Evolutionary conservation across 208 protist genomes (phyloP).

Genomic region (Herpetomonas samuelpessoai): DNA sequence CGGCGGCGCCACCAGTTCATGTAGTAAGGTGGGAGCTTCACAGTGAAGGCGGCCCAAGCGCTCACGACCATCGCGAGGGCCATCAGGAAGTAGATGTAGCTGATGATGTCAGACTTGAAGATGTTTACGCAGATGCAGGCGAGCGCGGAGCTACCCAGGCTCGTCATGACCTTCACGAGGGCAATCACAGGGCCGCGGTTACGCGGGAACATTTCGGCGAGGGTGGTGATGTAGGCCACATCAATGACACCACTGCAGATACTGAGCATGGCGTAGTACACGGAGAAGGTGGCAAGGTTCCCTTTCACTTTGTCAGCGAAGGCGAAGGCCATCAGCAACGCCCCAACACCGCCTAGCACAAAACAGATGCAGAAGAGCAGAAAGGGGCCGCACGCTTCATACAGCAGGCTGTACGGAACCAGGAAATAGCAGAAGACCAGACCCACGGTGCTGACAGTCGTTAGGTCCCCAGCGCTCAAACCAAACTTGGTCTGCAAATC

Average conservation of each 20-base stretch:
- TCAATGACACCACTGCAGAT: conserved; percentile 53
- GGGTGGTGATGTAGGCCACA: conserved; percentile 45
- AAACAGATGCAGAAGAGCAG: conserved; percentile 33
- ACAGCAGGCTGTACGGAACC: conserved; percentile 59
- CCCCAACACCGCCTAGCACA: conserved; percentile 34
- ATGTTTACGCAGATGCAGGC: conserved; percentile 50
- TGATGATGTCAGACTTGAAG: conserved; percentile 44
- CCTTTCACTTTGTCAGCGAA: conserved; percentile 44
- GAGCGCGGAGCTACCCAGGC: conserved; percentile 64
- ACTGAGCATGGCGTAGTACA: conserved; percentile 70
- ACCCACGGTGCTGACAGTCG: conserved; percentile 67
- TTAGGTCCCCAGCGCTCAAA: conserved; percentile 57
- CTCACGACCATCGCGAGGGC: conserved; percentile 33
- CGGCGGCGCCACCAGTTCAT: conserved; percentile 60
- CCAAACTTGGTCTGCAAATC: conserved; percentile 36
- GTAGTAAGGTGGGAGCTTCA: conserved; percentile 60
- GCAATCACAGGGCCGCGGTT: conserved; percentile 67
- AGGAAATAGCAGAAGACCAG: conserved; percentile 67
- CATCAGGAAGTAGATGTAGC: conserved; percentile 75
- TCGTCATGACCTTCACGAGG: conserved; percentile 65
- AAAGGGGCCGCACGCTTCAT: conserved; percentile 43
- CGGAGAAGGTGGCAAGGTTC: conserved; percentile 47
- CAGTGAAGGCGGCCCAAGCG: conserved; percentile 19
- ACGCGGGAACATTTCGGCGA: conserved; percentile 54
- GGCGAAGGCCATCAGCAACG: conserved; percentile 42